phyloP scores from a whole-genome alignment of 2,329 filamentous ascomycete genomes.

The Fusarium liriodendri region DNA sequence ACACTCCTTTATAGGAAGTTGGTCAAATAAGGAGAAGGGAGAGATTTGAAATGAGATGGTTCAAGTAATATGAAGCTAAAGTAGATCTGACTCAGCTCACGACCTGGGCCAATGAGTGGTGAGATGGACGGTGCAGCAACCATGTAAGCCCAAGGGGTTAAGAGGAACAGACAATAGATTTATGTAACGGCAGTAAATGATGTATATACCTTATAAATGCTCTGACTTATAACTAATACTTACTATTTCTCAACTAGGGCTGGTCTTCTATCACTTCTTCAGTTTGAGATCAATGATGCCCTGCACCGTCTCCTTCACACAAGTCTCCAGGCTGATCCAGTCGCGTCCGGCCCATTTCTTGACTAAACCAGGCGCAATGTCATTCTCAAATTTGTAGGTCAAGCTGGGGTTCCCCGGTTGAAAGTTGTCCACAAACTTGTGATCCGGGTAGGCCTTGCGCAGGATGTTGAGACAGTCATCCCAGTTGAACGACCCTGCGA shows the following conservation, averaged over 20 bases:
- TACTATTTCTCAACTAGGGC: too few relatives aligned
- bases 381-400: slow-evolving; percentile 24
- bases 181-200: too few relatives aligned
- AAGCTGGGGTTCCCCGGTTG: slow-evolving; percentile 17
- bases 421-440: slow-evolving; percentile 26
- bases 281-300: neutral
- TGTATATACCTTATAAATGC: too few relatives aligned
- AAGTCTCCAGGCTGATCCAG: slow-evolving; percentile 22
- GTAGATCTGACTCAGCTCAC: neutral
- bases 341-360: slow-evolving; percentile 35
- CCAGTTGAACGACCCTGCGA: slow-evolving; percentile 30
- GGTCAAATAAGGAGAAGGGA: neutral
- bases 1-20: neutral
- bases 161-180: too few relatives aligned
- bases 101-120: neutral
- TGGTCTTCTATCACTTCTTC: neutral
- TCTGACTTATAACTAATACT: too few relatives aligned
- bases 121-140: neutral
- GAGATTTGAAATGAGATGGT: neutral
- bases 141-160: neutral
- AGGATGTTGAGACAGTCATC: slow-evolving; percentile 24
- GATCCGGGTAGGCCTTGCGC: slow-evolving; percentile 19
- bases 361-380: slow-evolving; percentile 19
- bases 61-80: neutral
- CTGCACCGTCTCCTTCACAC: neutral